Evolutionary conservation across 1,284 basidiomycete genomes (phyloP), one percentile per base, ranked within the genome.

Genomic region (Rhizoctonia solani): DNA sequence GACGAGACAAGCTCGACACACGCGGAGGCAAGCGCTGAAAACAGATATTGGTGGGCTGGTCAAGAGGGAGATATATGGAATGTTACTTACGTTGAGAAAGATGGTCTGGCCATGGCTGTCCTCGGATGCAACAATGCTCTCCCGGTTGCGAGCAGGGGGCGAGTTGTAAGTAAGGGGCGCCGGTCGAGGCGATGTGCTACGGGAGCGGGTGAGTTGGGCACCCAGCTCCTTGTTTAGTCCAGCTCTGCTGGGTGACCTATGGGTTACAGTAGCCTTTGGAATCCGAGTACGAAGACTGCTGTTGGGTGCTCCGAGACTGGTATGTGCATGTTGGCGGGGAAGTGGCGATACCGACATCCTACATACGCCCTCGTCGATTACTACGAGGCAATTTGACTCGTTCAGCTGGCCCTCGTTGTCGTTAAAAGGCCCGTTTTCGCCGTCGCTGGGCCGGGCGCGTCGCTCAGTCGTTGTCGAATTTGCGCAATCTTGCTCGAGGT

Each of bases 41-140:
- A 34, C 32, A 34, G 32, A 34, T 4, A 11, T 34, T 16, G 21
- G 27, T n/a, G 29, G 27, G 46, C 25, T 21, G 21, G 46, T 21
- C 6, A 21, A 30, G 29, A 8, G 19, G 6, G 25, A 41, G 23
- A 25, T 8, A 27, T 25, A 25, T 37, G n/a, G 3, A 56, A 19
- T 42, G 30, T 34, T 34, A 50, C 58, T 50, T 46, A 61, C 58
- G n/a, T 34, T 39, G 58, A 61, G 47, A 39, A 61, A 61, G 46
- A 61, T 46, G 27, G 58, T 61, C 34, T 61, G 58, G 23, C 58
- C 46, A 61, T 37, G 47, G 47, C 58, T 61, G 47, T 61, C 58
- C 29, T 61, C 58, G 13, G 56, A 59, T 13, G 56, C 56, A 46
- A 59, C 56, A 6, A 59, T 23, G 46, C 58, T 61, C 30, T 61